phyloP scores from a whole-genome alignment of 1,284 basidiomycete species.

The Fomitopsis betulina region DNA sequence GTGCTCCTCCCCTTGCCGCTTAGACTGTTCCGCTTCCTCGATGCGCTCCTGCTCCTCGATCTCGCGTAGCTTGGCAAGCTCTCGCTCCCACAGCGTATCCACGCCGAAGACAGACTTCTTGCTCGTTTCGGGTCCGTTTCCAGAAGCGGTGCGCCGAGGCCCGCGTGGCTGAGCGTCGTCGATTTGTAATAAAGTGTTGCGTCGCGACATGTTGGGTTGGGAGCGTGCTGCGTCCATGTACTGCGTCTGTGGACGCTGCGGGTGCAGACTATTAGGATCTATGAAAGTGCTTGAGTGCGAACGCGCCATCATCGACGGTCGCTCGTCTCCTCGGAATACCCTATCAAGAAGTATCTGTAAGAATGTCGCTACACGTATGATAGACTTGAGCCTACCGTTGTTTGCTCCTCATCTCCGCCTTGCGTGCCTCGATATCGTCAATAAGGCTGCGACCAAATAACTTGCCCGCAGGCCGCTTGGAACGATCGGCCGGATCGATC shows the following conservation, averaged over 20 bases:
- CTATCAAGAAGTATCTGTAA: conserved; percentile 28
- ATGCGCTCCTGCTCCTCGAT: conserved; percentile 61
- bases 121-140: conserved; percentile 24
- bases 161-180: conserved; percentile 40
- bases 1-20: conserved; percentile 40
- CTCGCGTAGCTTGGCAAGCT: conserved; percentile 67
- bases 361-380: neutral
- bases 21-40: conserved; percentile 44
- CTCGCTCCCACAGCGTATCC: conserved; percentile 77
- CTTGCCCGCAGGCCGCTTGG: conserved; percentile 63
- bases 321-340: conserved; percentile 69
- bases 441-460: conserved; percentile 77
- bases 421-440: conserved; percentile 73
- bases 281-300: conserved; percentile 61
- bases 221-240: conserved; percentile 39
- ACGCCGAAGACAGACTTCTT: conserved; percentile 78
- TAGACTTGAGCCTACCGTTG: conserved; percentile 48
- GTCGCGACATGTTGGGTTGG: conserved; percentile 35
- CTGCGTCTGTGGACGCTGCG: conserved; percentile 37
- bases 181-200: conserved; percentile 57
- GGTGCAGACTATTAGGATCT: conserved; percentile 57
- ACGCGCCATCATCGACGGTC: conserved; percentile 83
- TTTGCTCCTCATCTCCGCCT: conserved; percentile 68
- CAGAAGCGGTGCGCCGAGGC: conserved; percentile 14
- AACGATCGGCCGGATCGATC: conserved; percentile 33